Conservation (phyloP, 176 grass and related monocot genomes). For the Oryza australiensis region DNA sequence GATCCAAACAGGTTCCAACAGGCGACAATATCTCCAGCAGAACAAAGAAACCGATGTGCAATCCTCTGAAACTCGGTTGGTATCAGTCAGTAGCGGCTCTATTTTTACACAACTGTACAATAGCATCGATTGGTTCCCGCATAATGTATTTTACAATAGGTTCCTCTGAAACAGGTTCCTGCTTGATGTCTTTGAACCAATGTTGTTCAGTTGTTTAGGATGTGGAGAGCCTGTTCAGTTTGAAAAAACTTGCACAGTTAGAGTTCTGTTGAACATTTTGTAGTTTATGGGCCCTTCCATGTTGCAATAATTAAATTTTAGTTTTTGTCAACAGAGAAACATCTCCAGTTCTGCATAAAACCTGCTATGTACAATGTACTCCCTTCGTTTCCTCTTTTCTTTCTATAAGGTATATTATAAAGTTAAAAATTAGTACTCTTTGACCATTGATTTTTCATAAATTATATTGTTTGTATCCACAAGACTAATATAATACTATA, state of each 20-base stretch:
- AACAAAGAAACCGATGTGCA: slow-evolving; percentile 52
- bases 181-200: not conserved
- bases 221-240: not conserved
- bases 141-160: no score
- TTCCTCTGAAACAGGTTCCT: no score
- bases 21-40: slow-evolving; percentile 46
- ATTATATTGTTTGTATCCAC: no score
- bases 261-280: slow-evolving; percentile 1
- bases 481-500: no score
- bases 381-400: no score
- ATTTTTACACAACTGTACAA: slow-evolving; percentile 12
- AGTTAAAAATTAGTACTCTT: no score
- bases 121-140: not conserved
- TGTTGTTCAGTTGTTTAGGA: slow-evolving; percentile 8
- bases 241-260: not conserved
- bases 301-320: slow-evolving; percentile 31
- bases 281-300: slow-evolving; percentile 10
- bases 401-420: no score
- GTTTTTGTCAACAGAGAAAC: slow-evolving; percentile 18
- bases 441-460: no score
- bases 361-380: not conserved
- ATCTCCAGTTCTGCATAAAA: slow-evolving; percentile 22
- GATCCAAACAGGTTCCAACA: slow-evolving; percentile 61
- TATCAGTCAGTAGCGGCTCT: not conserved
- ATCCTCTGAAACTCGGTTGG: slow-evolving; percentile 54